A percentile compares a stretch with the other conserved stretches of the same genome.
These are phyloP conservation scores for Hansenula sp. DNA, from an alignment of 1,139 yeast genomes.

Conservation along the genomic window DNA sequence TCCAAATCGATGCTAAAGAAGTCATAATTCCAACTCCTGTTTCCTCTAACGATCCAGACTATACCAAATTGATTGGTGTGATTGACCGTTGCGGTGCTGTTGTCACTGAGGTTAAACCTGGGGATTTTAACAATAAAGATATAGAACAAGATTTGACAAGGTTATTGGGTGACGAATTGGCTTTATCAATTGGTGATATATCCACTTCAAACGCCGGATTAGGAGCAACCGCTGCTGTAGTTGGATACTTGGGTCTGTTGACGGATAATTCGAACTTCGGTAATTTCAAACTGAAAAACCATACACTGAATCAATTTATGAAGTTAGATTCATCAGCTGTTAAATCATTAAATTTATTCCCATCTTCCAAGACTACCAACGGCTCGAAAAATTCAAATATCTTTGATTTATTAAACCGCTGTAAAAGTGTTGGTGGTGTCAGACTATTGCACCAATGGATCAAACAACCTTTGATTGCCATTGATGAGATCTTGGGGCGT, in stretches of 20 bases:
- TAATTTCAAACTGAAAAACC: constrained; percentile 51
- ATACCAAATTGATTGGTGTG: constrained; percentile 50
- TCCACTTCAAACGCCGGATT: constrained; percentile 35
- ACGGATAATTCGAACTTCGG: constrained; percentile 53
- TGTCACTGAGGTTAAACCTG: constrained; percentile 53
- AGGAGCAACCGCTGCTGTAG: constrained; percentile 58
- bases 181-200: constrained; percentile 56
- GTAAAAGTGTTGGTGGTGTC: constrained; percentile 84
- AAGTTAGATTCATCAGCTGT: constrained; percentile 88
- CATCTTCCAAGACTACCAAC: constrained; percentile 42
- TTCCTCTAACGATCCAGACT: constrained; percentile 38
- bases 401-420: constrained; percentile 79
- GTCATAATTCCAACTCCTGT: constrained; percentile 55
- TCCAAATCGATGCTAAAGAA: constrained; percentile 88
- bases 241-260: constrained; percentile 61
- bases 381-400: constrained; percentile 57
- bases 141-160: constrained; percentile 73
- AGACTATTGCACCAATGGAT: constrained; percentile 90
- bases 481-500: constrained; percentile 56
- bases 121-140: constrained; percentile 47
- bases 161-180: constrained; percentile 49
- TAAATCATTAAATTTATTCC: constrained; percentile 82
- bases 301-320: constrained; percentile 76
- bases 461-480: constrained; percentile 83
- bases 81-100: constrained; percentile 76